phyloP scores from a whole-genome alignment of 2,329 filamentous ascomycete genomes.

The Exophiala viscosa region DNA sequence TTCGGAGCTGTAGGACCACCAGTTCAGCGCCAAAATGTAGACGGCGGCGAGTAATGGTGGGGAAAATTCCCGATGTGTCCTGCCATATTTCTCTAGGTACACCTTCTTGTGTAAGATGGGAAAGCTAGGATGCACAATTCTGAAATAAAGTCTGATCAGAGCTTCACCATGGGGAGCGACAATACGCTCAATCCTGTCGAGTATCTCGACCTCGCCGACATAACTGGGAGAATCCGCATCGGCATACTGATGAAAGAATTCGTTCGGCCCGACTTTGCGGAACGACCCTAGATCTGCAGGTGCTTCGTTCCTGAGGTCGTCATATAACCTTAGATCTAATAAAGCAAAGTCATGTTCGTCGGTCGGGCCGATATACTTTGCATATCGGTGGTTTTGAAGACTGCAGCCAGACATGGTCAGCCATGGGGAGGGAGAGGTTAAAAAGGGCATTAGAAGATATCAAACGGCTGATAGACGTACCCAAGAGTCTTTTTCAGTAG shows the following conservation, averaged over 20 bases:
- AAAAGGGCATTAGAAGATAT: slow-evolving; percentile 13
- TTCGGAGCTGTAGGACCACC: slow-evolving; percentile 63
- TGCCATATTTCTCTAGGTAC: slow-evolving; percentile 73
- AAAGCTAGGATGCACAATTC: slow-evolving; percentile 73
- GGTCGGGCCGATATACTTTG: slow-evolving; percentile 30
- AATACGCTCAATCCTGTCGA: slow-evolving; percentile 59
- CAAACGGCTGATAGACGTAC: slow-evolving; percentile 14
- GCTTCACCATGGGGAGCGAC: slow-evolving; percentile 73
- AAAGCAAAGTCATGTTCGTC: slow-evolving; percentile 29
- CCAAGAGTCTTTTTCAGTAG: slow-evolving; percentile 28
- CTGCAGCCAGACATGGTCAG: slow-evolving; percentile 26
- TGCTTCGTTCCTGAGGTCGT: slow-evolving; percentile 24
- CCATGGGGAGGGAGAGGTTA: slow-evolving; percentile 6
- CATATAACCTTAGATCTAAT: slow-evolving; percentile 29
- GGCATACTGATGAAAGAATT: slow-evolving; percentile 29
- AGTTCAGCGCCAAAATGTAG: too few relatives aligned
- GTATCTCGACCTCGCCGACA: slow-evolving; percentile 27
- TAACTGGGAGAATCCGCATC: slow-evolving; percentile 27
- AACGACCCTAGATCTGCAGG: slow-evolving; percentile 28
- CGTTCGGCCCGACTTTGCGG: slow-evolving; percentile 27
- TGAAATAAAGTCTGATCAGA: slow-evolving; percentile 77
- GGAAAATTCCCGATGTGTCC: slow-evolving; percentile 68
- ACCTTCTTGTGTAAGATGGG: slow-evolving; percentile 78
- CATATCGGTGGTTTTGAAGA: slow-evolving; percentile 28
- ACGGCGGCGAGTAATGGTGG: slow-evolving; percentile 74